Conservation (phyloP, 1,284 basidiomycete species). For the Marasmius tenuissimus region DNA sequence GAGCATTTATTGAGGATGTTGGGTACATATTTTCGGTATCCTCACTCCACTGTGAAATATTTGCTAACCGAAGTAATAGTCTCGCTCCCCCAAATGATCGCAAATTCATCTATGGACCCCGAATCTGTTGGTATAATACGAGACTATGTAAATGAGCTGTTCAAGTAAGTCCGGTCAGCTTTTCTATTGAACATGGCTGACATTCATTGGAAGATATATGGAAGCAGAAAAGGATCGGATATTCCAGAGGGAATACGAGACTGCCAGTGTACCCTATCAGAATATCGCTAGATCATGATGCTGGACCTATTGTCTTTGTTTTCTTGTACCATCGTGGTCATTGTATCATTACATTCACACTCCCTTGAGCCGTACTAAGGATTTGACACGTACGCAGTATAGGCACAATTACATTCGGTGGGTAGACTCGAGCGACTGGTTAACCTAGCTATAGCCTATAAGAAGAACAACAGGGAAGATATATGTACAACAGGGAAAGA, state of each 20-base stretch:
- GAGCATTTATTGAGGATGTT: conserved; percentile 93
- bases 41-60: background rate
- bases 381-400: too few species aligned
- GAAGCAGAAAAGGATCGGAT: conserved; percentile 62
- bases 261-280: conserved; percentile 70
- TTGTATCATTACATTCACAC: background rate
- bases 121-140: conserved; percentile 83
- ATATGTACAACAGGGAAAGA: too few species aligned
- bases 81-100: conserved; percentile 79
- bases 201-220: conserved; percentile 55
- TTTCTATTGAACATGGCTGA: conserved; percentile 1
- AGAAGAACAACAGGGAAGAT: too few species aligned
- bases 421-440: too few species aligned
- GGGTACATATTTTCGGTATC: conserved; percentile 52
- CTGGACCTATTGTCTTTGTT: background rate
- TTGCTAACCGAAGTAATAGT: conserved; percentile 41
- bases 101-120: conserved; percentile 87
- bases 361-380: too few species aligned
- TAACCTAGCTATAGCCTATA: too few species aligned
- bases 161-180: conserved; percentile 61
- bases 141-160: conserved; percentile 89
- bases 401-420: background rate
- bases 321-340: background rate
- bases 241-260: conserved; percentile 75
- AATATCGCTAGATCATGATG: conserved; percentile 67